Evolutionary conservation across 306 rosid genomes (phyloP).

Genomic region (Gastrolobium villosum): DNA sequence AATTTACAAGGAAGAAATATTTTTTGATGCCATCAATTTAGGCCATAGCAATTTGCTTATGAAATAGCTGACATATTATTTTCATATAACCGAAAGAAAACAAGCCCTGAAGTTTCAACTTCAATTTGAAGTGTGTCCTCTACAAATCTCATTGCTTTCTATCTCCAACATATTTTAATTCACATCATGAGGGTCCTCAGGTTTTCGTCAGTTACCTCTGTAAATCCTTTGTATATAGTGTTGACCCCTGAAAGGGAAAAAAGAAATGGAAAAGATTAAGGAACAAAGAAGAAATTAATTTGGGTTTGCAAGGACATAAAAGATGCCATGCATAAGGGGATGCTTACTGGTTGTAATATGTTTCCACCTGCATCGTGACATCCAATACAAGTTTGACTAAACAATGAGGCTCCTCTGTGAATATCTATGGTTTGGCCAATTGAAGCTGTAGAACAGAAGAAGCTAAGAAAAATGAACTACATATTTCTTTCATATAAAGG

Average conservation of each 20-base stretch:
- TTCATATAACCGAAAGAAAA: constrained; percentile 15
- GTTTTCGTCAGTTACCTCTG: constrained; percentile 67
- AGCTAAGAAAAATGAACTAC: constrained; percentile 24
- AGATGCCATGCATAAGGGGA: constrained; percentile 29
- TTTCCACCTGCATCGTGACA: constrained; percentile 93
- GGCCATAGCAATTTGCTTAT: constrained; percentile 23
- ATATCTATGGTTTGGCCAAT: constrained; percentile 71
- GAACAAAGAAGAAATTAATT: constrained; percentile 25
- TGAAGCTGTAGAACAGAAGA: constrained; percentile 57
- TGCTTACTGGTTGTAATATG: constrained; percentile 84
- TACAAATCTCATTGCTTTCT: constrained; percentile 24
- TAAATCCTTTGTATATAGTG: constrained; percentile 78
- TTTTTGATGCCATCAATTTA: constrained; percentile 15
- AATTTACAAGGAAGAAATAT: constrained; percentile 12
- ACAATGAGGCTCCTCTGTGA: constrained; percentile 79
- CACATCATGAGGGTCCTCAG: constrained; percentile 23
- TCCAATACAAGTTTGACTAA: constrained; percentile 83
- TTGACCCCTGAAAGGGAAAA: constrained; percentile 69
- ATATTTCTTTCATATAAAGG: constrained; percentile 6
- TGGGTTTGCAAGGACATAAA: not conserved
- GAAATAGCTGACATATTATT: not conserved
- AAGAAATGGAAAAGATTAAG: constrained; percentile 21
- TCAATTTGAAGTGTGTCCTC: not conserved
- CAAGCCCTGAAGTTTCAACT: not conserved
- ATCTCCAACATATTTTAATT: constrained; percentile 8